Evolutionary conservation across 225 moss, liverwort and hornwort genomes (phyloP).

Genomic region (Polytrichum commune): DNA sequence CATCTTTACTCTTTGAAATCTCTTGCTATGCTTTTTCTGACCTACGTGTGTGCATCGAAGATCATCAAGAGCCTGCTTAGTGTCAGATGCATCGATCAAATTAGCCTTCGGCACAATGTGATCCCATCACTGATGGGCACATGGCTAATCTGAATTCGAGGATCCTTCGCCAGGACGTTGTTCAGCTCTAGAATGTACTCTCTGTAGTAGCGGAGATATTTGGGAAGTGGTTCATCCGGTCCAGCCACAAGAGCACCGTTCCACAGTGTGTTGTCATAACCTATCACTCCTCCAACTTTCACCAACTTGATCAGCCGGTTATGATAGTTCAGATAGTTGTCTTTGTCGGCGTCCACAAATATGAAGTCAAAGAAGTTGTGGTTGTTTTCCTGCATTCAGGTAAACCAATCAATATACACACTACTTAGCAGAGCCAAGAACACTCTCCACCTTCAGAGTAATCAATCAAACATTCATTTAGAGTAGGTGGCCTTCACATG

Average conservation of each 20-base stretch:
- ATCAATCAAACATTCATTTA: too few relatives aligned
- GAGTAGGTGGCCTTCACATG: too few relatives aligned
- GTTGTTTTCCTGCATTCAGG: slow-evolving; percentile 53
- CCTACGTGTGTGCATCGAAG: too few relatives aligned
- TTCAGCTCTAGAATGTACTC: slow-evolving; percentile 79
- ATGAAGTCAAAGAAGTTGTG: slow-evolving; percentile 68
- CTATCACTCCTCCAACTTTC: slow-evolving; percentile 63
- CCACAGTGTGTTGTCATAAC: slow-evolving; percentile 93
- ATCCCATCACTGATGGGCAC: slow-evolving; percentile 84
- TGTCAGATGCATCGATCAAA: slow-evolving; percentile 1
- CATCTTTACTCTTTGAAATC: too few relatives aligned
- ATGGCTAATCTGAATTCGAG: slow-evolving; percentile 69
- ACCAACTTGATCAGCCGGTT: slow-evolving; percentile 54
- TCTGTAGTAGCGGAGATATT: slow-evolving; percentile 52
- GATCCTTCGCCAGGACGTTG: slow-evolving; percentile 53
- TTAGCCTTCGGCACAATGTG: slow-evolving; percentile 71
- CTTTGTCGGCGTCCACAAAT: slow-evolving; percentile 86
- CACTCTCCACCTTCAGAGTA: too few relatives aligned
- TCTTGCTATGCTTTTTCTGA: too few relatives aligned
- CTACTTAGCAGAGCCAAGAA: too few relatives aligned
- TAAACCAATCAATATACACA: not conserved
- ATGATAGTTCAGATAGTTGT: slow-evolving; percentile 77
- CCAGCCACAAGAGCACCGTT: slow-evolving; percentile 53
- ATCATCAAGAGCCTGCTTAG: too few relatives aligned
- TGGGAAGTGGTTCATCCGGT: slow-evolving; percentile 42